Base-by-base conservation (phyloP, 768 basidiomycete genomes). In the Stropharia rugosoannulata region DNA sequence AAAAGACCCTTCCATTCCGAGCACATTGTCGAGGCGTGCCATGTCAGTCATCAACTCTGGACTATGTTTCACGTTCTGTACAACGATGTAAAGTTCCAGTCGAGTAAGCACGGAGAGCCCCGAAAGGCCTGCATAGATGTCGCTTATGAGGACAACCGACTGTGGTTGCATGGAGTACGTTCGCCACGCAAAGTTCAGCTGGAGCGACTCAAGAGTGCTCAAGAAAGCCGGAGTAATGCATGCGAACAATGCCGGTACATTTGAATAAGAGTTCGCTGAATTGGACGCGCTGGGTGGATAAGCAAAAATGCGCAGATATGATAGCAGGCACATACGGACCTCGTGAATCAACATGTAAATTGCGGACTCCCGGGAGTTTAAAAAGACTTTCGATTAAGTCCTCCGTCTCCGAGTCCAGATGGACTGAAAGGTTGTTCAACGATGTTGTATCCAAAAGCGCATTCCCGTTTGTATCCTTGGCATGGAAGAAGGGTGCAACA, bases 401-500 rank as follows among this genome's bases (percentile, higher is more conserved):
- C 36, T 49, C 49, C 10, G 16, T 36, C 49, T 49, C 49, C n/a
- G 49, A 49, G 36, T 49, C 49, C 35, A 49, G 25, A 19, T 49
- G 49, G 13, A 49, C 36, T 4, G 49, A 36, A 15, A 49, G 49
- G 9, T 37, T 22, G 4, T 11, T 32, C 25, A 49, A 19, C 16
- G 49, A 15, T 9, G 49, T 38, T 11, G 19, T 38, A 37, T 49
- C 49, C 16, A 49, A 12, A 15, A 49, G 18, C 15, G 49, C 36
- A 12, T 15, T 38, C 12, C 49, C 49, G n/a, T 49, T 19, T n/a
- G 35, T 36, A 8, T 38, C 4, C 25, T 19, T 37, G 36, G 49
- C 36, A 25, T 49, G 18, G 2, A 49, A 22, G 12, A 49, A 35
- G n/a, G 49, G 49, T 19, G 49, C 35, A 15, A 49, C 37, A 15